These are phyloP conservation scores for Boletus pseudo-olivaceus DNA, from an alignment of 768 basidiomycete species.

Conservation along the genomic window DNA sequence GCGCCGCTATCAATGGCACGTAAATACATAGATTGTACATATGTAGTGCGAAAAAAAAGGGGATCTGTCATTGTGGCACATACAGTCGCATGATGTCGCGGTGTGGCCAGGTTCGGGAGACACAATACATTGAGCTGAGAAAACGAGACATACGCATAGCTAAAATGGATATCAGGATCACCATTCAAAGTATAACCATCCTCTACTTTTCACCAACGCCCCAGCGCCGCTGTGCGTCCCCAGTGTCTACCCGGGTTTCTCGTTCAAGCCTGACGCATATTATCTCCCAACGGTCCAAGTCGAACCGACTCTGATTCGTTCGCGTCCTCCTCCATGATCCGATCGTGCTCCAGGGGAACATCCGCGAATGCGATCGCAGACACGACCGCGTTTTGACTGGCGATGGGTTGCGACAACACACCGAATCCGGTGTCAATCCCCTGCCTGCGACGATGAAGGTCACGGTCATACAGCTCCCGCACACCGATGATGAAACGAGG, in stretches of 20 bases:
- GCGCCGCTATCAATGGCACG: too few relatives aligned
- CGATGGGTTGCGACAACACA: background rate
- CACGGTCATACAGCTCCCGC: background rate
- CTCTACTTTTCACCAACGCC: background rate
- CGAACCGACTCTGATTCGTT: background rate
- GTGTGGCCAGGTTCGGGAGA: too few relatives aligned
- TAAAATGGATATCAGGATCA: background rate
- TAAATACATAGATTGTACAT: too few relatives aligned
- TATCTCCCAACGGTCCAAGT: background rate
- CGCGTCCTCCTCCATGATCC: background rate
- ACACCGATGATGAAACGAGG: slow-evolving; percentile 10
- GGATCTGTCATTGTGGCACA: too few relatives aligned
- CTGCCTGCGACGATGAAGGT: background rate
- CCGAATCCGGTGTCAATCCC: slow-evolving; percentile 7
- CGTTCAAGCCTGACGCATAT: background rate
- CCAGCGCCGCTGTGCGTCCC: background rate
- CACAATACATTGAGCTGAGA: background rate
- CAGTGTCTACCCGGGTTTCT: background rate
- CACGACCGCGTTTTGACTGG: too few relatives aligned
- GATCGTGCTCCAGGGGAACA: background rate
- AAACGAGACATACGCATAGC: background rate
- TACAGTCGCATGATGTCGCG: too few relatives aligned
- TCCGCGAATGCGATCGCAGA: background rate
- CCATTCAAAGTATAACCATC: background rate
- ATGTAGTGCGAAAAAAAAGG: too few relatives aligned